Percentiles rank a stretch among this genome's conserved stretches.
Evolutionary conservation across 2,329 filamentous ascomycete species (phyloP).

Genomic region (Pseudocercospora eumusae): DNA sequence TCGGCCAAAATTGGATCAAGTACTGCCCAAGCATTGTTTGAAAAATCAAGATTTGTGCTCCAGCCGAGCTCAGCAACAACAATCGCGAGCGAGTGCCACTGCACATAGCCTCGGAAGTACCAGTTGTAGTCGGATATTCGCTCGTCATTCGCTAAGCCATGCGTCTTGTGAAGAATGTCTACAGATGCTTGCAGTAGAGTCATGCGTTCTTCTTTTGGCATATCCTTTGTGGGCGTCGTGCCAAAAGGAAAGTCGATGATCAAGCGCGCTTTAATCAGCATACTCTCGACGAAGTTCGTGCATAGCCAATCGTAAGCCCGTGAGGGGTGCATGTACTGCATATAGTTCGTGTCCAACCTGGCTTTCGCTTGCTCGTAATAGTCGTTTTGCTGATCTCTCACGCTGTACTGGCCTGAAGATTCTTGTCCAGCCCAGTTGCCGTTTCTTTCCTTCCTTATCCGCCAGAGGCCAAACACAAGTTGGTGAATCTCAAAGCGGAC

Average conservation of each 20-base stretch:
- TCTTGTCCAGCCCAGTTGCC: slow-evolving; percentile 12
- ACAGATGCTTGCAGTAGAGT: slow-evolving; percentile 31
- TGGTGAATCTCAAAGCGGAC: slow-evolving; percentile 31
- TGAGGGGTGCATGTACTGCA: slow-evolving; percentile 28
- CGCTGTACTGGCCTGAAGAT: neutral
- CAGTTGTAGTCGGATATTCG: slow-evolving; percentile 28
- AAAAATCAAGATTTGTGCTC: slow-evolving; percentile 30
- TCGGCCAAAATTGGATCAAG: slow-evolving; percentile 32
- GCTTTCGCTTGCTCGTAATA: slow-evolving; percentile 21
- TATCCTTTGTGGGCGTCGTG: slow-evolving; percentile 27
- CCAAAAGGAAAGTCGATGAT: slow-evolving; percentile 33
- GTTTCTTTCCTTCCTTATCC: slow-evolving; percentile 18
- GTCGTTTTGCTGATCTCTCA: slow-evolving; percentile 22
- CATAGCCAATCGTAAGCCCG: slow-evolving; percentile 36
- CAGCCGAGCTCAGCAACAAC: slow-evolving; percentile 34
- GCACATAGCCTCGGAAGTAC: slow-evolving; percentile 35
- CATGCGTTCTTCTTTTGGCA: slow-evolving; percentile 28
- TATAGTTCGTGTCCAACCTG: slow-evolving; percentile 27
- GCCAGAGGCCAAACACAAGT: slow-evolving; percentile 25
- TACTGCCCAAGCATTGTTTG: slow-evolving; percentile 32
- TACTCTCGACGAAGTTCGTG: slow-evolving; percentile 26
- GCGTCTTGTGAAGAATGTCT: slow-evolving; percentile 30
- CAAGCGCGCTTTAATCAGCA: slow-evolving; percentile 34
- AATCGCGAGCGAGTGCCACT: slow-evolving; percentile 36
- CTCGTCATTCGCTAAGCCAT: slow-evolving; percentile 26